Conservation (phyloP, 352 stramenopile species). For the Globisporangium nodosum region DNA sequence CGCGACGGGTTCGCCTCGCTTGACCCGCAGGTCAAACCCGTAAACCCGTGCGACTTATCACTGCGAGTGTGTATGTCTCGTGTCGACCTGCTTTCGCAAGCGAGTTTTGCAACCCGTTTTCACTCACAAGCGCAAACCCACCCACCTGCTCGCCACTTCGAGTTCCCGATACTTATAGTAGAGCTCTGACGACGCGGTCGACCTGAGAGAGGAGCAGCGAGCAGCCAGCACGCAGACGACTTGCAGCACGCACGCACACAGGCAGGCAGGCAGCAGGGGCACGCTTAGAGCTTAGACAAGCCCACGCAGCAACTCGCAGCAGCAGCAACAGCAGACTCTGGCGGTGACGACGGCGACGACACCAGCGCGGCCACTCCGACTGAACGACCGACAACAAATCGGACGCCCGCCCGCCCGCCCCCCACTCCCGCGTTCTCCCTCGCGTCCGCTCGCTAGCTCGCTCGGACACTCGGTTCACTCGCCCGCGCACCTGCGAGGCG, state of each 20-base stretch:
- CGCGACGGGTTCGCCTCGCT: too few species aligned
- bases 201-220: too few species aligned
- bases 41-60: too few species aligned
- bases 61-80: too few species aligned
- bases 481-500: constrained; percentile 3
- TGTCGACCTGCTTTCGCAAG: too few species aligned
- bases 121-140: too few species aligned
- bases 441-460: not conserved
- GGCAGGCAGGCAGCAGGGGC: not conserved
- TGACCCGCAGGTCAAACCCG: too few species aligned
- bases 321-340: not conserved
- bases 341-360: not conserved
- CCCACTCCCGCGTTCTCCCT: not conserved
- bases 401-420: not conserved
- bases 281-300: not conserved
- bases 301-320: not conserved
- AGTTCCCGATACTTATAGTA: too few species aligned
- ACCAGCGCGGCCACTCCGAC: not conserved
- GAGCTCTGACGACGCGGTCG: too few species aligned
- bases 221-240: not conserved
- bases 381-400: not conserved
- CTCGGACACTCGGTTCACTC: constrained; percentile 1
- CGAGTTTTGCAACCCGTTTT: too few species aligned
- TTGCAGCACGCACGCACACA: not conserved
- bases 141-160: too few species aligned